Evolutionary conservation across 2,329 filamentous ascomycete species (phyloP), one percentile per base, ranked within the genome.

Genomic region (Penicillium crustosum): DNA sequence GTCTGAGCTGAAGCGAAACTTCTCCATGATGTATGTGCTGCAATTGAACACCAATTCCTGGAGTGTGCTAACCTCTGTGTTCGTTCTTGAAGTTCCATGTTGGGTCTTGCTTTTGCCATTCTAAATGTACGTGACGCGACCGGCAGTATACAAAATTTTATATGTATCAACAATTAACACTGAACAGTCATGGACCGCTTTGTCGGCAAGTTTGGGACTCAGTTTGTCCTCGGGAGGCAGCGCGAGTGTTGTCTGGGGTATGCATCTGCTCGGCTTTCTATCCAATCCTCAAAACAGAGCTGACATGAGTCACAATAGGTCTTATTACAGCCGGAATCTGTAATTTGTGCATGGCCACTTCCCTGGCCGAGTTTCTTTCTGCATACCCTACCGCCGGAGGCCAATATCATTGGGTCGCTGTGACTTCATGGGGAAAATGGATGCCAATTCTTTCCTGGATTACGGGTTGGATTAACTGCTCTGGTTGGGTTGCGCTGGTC

Each of bases 191-290:
- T 87, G 84, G 84, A 86, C 84, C 2, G 84, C 84, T 17, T 73
- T 86, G 8, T 83, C 83, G 3, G 79, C 84, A 2, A 85, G 82
- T 54, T 72, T 87, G 45, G 82, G 79, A 3, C 76, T 88, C 6
- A 84, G 85, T 21, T 77, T 93, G 33, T 87, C 89, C 1, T 88
- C 85, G 15, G 90, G 90, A 42, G 90, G 90, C 0, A 83, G 86
- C 21, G 85, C 83, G 8, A 83, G 86, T 57, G 87, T 92, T 41
- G 82, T 93, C 57, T 93, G 89, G 89, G 89, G 89, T 84, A 66
- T 60, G 64, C 19, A n/a, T n/a, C 1, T 8, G 29, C 43, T 29
- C 17, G 31, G 17, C 7, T 51, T 6, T 31, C 7, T 21, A 9
- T 27, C n/a, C 2, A 23, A 2, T 23, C 23, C 23, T 23, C 23